A percentile compares a stretch with the other conserved stretches of the same genome.
phyloP scores from a whole-genome alignment of 2,329 filamentous ascomycete genomes.

The Beauveria medogensis region DNA sequence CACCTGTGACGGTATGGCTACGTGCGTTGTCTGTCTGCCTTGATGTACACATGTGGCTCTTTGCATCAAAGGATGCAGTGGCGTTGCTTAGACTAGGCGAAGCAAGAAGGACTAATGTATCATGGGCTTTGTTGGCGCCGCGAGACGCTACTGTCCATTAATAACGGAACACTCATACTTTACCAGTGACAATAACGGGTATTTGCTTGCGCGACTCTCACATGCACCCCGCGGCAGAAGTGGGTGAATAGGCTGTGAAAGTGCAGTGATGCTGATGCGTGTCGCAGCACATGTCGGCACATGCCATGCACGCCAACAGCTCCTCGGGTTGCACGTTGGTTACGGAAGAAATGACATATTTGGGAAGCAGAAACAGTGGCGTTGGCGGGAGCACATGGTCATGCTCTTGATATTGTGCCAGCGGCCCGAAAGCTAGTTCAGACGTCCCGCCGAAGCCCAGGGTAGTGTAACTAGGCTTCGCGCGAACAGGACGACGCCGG shows the following conservation, averaged over 20 bases:
- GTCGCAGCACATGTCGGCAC: neutral
- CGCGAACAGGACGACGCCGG: neutral
- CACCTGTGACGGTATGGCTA: no score
- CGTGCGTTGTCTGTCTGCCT: no score
- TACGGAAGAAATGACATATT: neutral
- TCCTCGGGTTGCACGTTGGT: neutral
- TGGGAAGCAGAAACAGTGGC: neutral
- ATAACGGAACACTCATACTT: no score
- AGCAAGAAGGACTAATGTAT: no score
- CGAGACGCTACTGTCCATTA: no score
- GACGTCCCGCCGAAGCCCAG: neutral
- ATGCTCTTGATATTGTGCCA: neutral
- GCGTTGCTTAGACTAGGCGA: no score
- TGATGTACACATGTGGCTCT: no score
- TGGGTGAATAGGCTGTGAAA: neutral
- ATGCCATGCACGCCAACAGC: neutral
- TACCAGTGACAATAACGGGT: neutral
- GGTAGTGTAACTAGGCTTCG: neutral
- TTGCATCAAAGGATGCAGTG: no score
- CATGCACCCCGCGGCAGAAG: neutral
- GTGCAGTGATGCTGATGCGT: neutral
- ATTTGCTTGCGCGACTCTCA: neutral
- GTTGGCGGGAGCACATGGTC: neutral
- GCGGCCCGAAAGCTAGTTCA: neutral
- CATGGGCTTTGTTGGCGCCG: no score